Evolutionary conservation across 2,329 filamentous ascomycete genomes (phyloP).

Genomic region (Aureobasidium vineae): DNA sequence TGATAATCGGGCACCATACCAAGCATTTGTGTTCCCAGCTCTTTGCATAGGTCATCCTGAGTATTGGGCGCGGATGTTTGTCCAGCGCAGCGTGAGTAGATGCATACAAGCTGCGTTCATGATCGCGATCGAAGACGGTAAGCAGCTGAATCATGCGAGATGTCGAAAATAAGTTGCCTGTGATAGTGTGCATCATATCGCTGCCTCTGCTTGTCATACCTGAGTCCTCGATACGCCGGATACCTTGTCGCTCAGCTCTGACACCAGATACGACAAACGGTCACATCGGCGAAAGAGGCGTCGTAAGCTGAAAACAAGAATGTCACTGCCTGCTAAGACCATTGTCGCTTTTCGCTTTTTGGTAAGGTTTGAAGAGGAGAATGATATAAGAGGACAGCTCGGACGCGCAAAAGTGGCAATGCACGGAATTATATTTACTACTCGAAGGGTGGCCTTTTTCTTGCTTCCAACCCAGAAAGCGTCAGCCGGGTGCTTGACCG

Average conservation of each 20-base stretch:
- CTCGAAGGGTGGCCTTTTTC: neutral
- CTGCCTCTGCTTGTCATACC: neutral
- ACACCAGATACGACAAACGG: neutral
- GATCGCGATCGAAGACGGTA: slow-evolving; percentile 41
- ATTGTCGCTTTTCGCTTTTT: slow-evolving; percentile 1
- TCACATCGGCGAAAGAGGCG: neutral
- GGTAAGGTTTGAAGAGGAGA: neutral
- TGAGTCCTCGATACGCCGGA: neutral
- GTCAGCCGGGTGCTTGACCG: slow-evolving; percentile 22
- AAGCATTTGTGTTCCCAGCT: slow-evolving; percentile 35
- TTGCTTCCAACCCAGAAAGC: neutral
- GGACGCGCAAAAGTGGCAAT: neutral
- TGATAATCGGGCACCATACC: slow-evolving; percentile 28
- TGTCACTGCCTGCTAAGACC: neutral
- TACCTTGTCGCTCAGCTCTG: neutral
- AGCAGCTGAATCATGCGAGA: slow-evolving; percentile 43
- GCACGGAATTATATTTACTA: slow-evolving; percentile 13
- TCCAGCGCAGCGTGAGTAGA: slow-evolving; percentile 24
- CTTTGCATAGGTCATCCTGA: slow-evolving; percentile 35
- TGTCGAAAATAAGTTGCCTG: slow-evolving; percentile 36
- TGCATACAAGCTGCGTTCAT: slow-evolving; percentile 39
- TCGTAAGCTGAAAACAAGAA: neutral
- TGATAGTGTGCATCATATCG: neutral
- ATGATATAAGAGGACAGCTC: neutral
- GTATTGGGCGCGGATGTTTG: slow-evolving; percentile 12